These are phyloP conservation scores for Monilinia polystroma DNA, from an alignment of 2,329 filamentous ascomycete genomes.

Conservation along the genomic window DNA sequence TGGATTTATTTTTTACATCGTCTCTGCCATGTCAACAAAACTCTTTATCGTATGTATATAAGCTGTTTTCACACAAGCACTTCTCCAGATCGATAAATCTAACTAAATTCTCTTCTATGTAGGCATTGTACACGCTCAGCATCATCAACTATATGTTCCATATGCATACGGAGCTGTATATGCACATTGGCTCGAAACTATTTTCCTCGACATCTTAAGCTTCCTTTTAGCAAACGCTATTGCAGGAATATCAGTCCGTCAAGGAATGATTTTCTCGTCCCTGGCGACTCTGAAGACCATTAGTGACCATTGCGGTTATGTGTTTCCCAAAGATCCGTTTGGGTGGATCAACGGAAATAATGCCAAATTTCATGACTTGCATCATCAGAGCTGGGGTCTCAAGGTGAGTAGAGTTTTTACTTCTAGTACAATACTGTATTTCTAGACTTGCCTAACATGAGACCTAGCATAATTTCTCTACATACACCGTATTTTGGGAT, in stretches of 20 bases:
- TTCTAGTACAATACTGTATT: neutral
- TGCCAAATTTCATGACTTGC: conserved; percentile 23
- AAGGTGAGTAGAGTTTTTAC: conserved; percentile 13
- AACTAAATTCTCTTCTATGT: neutral
- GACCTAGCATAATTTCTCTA: conserved; percentile 22
- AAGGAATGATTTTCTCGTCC: conserved; percentile 19
- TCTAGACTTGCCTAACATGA: neutral
- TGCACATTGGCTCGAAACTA: conserved; percentile 17
- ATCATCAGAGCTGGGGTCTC: conserved; percentile 24
- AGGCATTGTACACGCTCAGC: conserved; percentile 17
- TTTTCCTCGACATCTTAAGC: conserved; percentile 21
- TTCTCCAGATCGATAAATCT: neutral
- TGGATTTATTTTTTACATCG: conserved; percentile 20
- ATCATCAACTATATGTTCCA: conserved; percentile 18
- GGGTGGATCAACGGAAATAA: conserved; percentile 17
- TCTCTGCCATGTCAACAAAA: conserved; percentile 17
- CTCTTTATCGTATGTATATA: conserved; percentile 17
- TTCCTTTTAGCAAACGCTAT: conserved; percentile 19
- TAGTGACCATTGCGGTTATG: conserved; percentile 21
- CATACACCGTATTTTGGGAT: conserved; percentile 25
- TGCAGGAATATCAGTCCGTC: conserved; percentile 21
- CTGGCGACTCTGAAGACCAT: conserved; percentile 22
- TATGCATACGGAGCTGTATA: conserved; percentile 22
- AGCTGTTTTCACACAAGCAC: neutral
- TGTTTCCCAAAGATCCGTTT: conserved; percentile 23